Evolutionary conservation across 192 early-diverging fungal genomes (phyloP).

Genomic region (Coemansia umbellata): DNA sequence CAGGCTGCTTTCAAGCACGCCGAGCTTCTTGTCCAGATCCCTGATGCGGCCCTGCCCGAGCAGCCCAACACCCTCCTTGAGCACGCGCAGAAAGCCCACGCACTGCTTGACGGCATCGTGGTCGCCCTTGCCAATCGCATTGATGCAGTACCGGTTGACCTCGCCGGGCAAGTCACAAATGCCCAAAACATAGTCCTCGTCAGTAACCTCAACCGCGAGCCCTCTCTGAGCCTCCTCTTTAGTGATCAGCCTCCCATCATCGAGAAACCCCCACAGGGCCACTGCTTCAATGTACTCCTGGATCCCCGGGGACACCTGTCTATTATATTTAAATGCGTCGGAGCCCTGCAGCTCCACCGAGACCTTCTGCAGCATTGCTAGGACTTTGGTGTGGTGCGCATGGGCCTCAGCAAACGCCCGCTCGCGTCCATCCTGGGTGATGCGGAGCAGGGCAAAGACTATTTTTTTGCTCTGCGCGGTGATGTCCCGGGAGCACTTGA

Average conservation of each 20-base stretch:
- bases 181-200: slow-evolving; percentile 55
- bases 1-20: slow-evolving; percentile 43
- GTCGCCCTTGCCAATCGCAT: slow-evolving; percentile 51
- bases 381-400: slow-evolving; percentile 23
- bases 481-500: slow-evolving; percentile 53
- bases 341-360: slow-evolving; percentile 41
- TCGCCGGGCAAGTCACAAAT: slow-evolving; percentile 59
- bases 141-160: slow-evolving; percentile 58
- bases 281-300: slow-evolving; percentile 54
- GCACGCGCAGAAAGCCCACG: slow-evolving; percentile 38
- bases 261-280: slow-evolving; percentile 42
- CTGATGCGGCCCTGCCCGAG: slow-evolving; percentile 5
- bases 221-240: slow-evolving; percentile 11
- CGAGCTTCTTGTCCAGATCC: slow-evolving; percentile 37
- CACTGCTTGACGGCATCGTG: slow-evolving; percentile 33
- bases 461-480: slow-evolving; percentile 53
- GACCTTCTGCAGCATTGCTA: slow-evolving; percentile 27
- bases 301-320: slow-evolving; percentile 32
- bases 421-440: slow-evolving; percentile 27
- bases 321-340: slow-evolving; percentile 34
- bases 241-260: slow-evolving; percentile 26
- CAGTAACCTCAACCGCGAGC: slow-evolving; percentile 21
- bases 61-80: slow-evolving; percentile 44
- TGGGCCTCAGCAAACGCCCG: slow-evolving; percentile 39
- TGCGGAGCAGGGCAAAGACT: slow-evolving; percentile 47